Percentiles rank a stretch among this genome's conserved stretches.
phyloP scores from a whole-genome alignment of 2,329 filamentous ascomycete species.

The Calonectria fujianensis region DNA sequence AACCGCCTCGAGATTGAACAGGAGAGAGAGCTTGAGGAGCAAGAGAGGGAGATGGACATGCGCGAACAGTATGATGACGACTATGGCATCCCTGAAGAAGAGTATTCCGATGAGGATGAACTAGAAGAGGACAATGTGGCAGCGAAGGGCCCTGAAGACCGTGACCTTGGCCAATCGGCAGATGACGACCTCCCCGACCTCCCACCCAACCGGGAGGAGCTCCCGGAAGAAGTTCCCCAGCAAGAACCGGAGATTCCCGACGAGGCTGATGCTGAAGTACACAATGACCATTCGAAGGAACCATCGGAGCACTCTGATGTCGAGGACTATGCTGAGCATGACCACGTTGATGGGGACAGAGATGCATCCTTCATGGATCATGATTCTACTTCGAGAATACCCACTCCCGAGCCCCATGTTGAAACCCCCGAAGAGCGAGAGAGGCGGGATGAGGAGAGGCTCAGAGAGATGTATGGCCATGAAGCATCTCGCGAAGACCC shows the following conservation, averaged over 20 bases:
- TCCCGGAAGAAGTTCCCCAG: slow-evolving; percentile 26
- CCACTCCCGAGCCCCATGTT: slow-evolving; percentile 38
- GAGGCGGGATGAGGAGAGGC: slow-evolving; percentile 68
- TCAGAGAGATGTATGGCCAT: slow-evolving; percentile 71
- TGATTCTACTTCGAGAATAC: slow-evolving; percentile 25
- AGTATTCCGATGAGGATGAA: slow-evolving; percentile 31
- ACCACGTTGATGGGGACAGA: slow-evolving; percentile 34
- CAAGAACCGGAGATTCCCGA: slow-evolving; percentile 36
- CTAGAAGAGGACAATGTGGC: slow-evolving; percentile 23
- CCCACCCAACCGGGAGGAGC: slow-evolving; percentile 11
- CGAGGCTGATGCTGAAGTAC: not conserved
- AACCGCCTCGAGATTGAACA: slow-evolving; percentile 71
- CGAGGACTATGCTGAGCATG: slow-evolving; percentile 7
- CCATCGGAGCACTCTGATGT: not conserved
- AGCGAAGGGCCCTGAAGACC: not conserved
- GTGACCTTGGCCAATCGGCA: not conserved
- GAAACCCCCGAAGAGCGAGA: slow-evolving; percentile 58
- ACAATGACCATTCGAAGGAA: slow-evolving; percentile 9
- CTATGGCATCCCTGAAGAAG: slow-evolving; percentile 41
- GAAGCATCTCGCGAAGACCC: slow-evolving; percentile 16
- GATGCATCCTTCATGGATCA: slow-evolving; percentile 49
- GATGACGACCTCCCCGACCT: slow-evolving; percentile 37
- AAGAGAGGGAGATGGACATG: slow-evolving; percentile 54
- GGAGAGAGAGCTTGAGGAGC: slow-evolving; percentile 61
- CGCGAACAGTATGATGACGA: slow-evolving; percentile 55